Base-by-base conservation (phyloP, 108 stramenopile genomes). In the Skeletonema marinoi region DNA sequence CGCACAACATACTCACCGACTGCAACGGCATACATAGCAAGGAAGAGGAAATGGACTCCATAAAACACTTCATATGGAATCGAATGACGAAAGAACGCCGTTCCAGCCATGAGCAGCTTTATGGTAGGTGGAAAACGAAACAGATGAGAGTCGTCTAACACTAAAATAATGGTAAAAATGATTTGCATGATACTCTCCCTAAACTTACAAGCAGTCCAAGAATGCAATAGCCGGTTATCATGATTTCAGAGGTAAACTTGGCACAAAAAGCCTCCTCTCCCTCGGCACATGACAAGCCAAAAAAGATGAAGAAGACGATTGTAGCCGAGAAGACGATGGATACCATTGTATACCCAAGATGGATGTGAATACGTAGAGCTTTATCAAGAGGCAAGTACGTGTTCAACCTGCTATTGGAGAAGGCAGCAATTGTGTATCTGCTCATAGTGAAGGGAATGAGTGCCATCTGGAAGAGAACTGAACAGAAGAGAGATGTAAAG, bases 31-130 rank as follows among this genome's bases (percentile, higher is more conserved):
- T 83, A 86, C 75, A 81, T 70, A 19, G 80, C 21, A 38, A 86
- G 80, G 14, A 83, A 78, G 31, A 74, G 19, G 68, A 80, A 78
- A 36, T 81, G 80, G 6, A 86, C 17, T 21, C 25, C 79, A 60
- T 84, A 84, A 61, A 86, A 86, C 29, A 86, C 25, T 51, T 76
- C 79, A 54, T 86, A 86, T 8, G 78, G 71, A 39, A 86, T 83
- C 17, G 39, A 38, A 31, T 81, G 61, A 2, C 86, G 86, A 50
- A 77, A 73, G 71, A 72, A 80, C 32, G 77, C 68, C 7, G 86
- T 81, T 19, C 56, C 33, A 14, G 36, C 82, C 16, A 86, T 69
- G 51, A 84, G 50, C 31, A 84, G 35, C 16, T n/a, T n/a, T n/a
- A n/a, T n/a, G n/a, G n/a, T 80, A 59, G 7, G 54, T 19, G 4